These are phyloP conservation scores for Gnetum montanum DNA, from an alignment of 75 land plant species.

Conservation along the genomic window DNA sequence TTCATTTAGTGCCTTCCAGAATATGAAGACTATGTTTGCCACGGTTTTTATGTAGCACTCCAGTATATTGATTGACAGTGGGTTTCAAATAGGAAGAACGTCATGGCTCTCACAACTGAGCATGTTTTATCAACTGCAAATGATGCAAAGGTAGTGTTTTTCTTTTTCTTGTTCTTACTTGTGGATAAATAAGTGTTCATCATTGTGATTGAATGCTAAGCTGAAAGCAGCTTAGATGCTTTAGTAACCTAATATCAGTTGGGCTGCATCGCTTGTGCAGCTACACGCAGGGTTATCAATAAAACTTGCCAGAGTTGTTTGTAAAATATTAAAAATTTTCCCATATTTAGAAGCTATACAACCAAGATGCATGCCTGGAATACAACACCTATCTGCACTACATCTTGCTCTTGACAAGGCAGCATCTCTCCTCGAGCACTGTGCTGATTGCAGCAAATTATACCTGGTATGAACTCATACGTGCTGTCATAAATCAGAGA, in stretches of 20 bases:
- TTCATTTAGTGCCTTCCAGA: no score
- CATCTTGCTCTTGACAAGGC: slow-evolving; percentile 44
- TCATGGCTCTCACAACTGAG: not conserved
- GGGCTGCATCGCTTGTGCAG: no score
- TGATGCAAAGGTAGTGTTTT: slow-evolving; percentile 6
- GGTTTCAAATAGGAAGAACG: not conserved
- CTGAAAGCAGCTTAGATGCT: not conserved
- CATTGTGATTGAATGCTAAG: not conserved
- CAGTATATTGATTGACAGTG: no score
- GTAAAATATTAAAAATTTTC: slow-evolving; percentile 15
- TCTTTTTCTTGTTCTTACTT: not conserved
- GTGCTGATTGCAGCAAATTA: slow-evolving; percentile 52
- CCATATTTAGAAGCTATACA: slow-evolving; percentile 35
- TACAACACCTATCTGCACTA: slow-evolving; percentile 45
- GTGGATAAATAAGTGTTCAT: not conserved
- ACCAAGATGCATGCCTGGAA: slow-evolving; percentile 45
- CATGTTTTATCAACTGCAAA: slow-evolving; percentile 2
- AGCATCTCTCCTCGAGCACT: slow-evolving; percentile 35
- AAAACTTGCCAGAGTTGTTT: slow-evolving; percentile 11
- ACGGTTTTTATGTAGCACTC: no score
- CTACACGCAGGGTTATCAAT: slow-evolving; percentile 29
- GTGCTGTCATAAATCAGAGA: no score
- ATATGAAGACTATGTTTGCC: no score
- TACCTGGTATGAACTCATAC: slow-evolving; percentile 40
- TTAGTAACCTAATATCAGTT: not conserved